Conservation (phyloP, 1,284 basidiomycete genomes). For the Ustanciosporium gigantosporum region DNA sequence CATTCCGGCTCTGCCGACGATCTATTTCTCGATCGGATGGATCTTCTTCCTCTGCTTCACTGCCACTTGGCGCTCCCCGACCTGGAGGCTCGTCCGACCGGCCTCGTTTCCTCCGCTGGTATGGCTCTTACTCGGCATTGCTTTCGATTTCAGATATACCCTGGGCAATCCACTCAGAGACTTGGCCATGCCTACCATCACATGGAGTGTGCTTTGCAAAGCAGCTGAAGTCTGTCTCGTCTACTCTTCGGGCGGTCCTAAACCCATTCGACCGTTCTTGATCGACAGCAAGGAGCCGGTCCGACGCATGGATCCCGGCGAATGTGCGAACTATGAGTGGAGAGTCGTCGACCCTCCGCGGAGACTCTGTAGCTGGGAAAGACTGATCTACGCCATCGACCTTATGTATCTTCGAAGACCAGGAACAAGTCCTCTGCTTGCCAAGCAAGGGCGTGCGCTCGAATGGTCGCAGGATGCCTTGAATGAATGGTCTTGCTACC, state of each 20-base stretch:
- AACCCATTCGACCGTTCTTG: constrained; percentile 20
- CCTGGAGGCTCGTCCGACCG: constrained; percentile 11
- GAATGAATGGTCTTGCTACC: constrained; percentile 21
- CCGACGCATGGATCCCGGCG: constrained; percentile 1
- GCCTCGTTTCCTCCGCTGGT: constrained; percentile 16
- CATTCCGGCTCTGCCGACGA: constrained; percentile 6
- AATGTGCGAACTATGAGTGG: constrained; percentile 21
- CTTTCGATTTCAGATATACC: constrained; percentile 10
- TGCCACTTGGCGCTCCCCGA: constrained; percentile 4
- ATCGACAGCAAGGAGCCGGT: constrained; percentile 2
- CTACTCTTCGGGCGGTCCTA: constrained; percentile 14
- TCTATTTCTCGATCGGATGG: constrained; percentile 12
- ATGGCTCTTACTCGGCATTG: background rate
- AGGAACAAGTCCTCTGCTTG: constrained; percentile 11
- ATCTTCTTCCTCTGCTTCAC: constrained; percentile 25
- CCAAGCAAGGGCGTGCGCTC: constrained; percentile 18
- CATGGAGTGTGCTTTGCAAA: constrained; percentile 25
- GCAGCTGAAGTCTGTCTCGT: constrained; percentile 17
- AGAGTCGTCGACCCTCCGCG: constrained; percentile 10
- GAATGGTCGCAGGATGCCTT: constrained; percentile 20
- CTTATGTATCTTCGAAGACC: constrained; percentile 7
- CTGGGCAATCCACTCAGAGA: constrained; percentile 30
- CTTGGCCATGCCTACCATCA: constrained; percentile 16
- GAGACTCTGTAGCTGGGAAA: constrained; percentile 3
- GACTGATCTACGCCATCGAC: constrained; percentile 17